Evolutionary conservation across 1,284 basidiomycete genomes (phyloP).

Genomic region (Boletus calvinii): DNA sequence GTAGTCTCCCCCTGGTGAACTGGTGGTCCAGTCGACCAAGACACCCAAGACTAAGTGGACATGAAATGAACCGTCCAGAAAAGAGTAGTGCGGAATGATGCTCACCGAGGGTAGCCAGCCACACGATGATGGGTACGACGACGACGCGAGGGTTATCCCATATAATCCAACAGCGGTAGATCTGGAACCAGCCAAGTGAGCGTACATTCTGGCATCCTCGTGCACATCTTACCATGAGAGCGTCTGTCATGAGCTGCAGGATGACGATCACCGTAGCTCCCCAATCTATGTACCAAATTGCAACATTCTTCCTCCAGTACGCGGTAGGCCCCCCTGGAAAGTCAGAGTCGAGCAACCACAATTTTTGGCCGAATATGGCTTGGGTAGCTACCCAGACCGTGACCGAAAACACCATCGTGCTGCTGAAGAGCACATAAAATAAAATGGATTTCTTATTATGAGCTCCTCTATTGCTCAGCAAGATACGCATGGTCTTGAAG

Average conservation of each 20-base stretch:
- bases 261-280: neutral
- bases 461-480: neutral
- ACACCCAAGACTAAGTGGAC: slow-evolving; percentile 13
- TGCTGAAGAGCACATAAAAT: slow-evolving; percentile 3
- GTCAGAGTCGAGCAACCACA: slow-evolving; percentile 12
- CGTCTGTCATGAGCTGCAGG: slow-evolving; percentile 21
- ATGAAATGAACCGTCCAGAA: neutral
- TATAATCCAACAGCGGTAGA: slow-evolving; percentile 2
- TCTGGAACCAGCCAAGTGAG: neutral
- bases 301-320: slow-evolving; percentile 1
- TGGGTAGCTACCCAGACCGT: slow-evolving; percentile 15
- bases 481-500: slow-evolving; percentile 2
- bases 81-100: too few species aligned
- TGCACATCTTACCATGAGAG: slow-evolving; percentile 12
- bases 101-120: slow-evolving; percentile 1
- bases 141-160: neutral
- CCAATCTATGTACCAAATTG: slow-evolving; percentile 3
- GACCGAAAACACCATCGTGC: neutral
- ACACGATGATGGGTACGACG: neutral
- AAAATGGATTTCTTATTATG: neutral
- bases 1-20: neutral
- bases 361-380: slow-evolving; percentile 5
- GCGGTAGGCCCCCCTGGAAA: neutral
- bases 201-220: too few species aligned
- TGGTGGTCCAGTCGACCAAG: neutral